Evolutionary conservation across 257 asterid genomes (phyloP).

Genomic region (Petrea volubilis): DNA sequence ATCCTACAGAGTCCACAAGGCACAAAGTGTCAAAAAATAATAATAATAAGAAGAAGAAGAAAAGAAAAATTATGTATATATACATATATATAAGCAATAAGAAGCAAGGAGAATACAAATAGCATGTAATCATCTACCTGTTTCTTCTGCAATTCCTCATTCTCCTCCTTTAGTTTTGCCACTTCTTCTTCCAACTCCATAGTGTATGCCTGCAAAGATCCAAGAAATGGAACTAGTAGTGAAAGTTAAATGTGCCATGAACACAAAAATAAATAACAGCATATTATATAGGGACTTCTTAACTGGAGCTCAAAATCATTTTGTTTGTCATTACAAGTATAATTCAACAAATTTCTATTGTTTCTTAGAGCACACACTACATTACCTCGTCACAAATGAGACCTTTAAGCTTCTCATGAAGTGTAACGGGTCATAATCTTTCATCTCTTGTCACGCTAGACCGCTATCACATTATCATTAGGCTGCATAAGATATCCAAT

Average conservation of each 20-base stretch:
- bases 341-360: no score
- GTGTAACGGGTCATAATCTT: slow-evolving; percentile 24
- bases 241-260: not conserved
- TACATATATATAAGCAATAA: not conserved
- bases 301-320: no score
- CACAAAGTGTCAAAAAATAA: no score
- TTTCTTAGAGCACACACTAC: slow-evolving; percentile 23
- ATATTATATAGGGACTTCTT: no score
- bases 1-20: slow-evolving; percentile 33
- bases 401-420: slow-evolving; percentile 29
- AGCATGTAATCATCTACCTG: slow-evolving; percentile 43
- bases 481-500: slow-evolving; percentile 31
- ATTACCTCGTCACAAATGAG: slow-evolving; percentile 30
- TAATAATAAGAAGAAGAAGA: no score
- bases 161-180: slow-evolving; percentile 87
- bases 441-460: slow-evolving; percentile 33
- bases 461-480: slow-evolving; percentile 31
- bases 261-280: not conserved
- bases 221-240: not conserved
- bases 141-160: slow-evolving; percentile 63
- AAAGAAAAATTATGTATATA: not conserved
- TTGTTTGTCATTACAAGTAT: no score
- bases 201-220: slow-evolving; percentile 63
- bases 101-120: not conserved
- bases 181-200: slow-evolving; percentile 91